Evolutionary conservation across 2,329 filamentous ascomycete species (phyloP), one percentile per base, ranked within the genome.

Genomic region (Exserohilum turcica): DNA sequence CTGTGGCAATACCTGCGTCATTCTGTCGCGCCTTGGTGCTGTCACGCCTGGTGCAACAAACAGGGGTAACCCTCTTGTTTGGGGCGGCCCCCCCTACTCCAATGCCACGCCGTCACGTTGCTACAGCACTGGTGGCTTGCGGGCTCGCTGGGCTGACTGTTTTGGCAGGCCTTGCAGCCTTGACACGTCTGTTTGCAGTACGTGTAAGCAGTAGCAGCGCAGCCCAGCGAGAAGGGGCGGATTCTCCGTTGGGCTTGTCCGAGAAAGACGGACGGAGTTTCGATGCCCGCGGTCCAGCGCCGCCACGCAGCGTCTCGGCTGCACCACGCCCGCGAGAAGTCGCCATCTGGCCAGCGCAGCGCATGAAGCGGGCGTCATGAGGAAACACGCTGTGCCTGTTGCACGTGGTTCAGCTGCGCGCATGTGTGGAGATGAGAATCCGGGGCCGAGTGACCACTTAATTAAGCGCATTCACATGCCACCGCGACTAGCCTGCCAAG

Each of bases 381-480:
- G 39, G 19, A 32, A 33, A 53, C 29, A 43, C 24, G 45, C 35
- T 43, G 38, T 37, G 50, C 33, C 50, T 21, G n/a, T 44, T 27
- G 46, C 51, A 54, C 51, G 51, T 42, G 40, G 51, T 50, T 29
- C 35, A 18, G 36, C 35, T 35, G 39, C 50, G 39, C 48, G 50
- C 37, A 37, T 53, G 33, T 50, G 46, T 56, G 53, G 57, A 51
- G 52, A 37, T 44, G 42, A 27, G 42, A 56, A 40, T 56, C 54
- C 46, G 60, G 57, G 60, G 56, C 48, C 24, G 53, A 48, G 29
- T 56, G 56, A 48, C 57, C 48, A 50, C 38, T 52, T 47, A 52
- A 43, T 50, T 54, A 57, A 57, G 55, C 53, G 56, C 57, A 54
- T 65, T 65, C 64, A 67, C 61, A 63, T 65, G 64, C 56, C 55